A percentile compares a stretch with the other conserved stretches of the same genome.
Conservation (phyloP, 352 stramenopile genomes). For the Plasmopara viticola region DNA sequence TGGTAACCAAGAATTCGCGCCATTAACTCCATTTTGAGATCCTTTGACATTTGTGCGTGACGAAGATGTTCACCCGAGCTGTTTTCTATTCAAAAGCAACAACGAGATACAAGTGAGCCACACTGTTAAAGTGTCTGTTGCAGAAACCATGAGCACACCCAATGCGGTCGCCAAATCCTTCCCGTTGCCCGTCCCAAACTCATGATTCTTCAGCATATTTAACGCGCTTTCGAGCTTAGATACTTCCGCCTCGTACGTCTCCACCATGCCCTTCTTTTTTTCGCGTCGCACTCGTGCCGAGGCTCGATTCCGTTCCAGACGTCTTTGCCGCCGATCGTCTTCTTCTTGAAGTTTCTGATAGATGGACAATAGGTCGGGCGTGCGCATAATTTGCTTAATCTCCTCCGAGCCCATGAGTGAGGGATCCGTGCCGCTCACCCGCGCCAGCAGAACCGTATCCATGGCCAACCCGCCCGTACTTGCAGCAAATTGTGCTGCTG, state of each 20-base stretch:
- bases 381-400: slow-evolving; percentile 86
- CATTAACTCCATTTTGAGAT: slow-evolving; percentile 79
- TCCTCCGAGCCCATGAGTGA: slow-evolving; percentile 73
- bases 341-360: slow-evolving; percentile 87
- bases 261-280: slow-evolving; percentile 86
- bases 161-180: slow-evolving; percentile 66
- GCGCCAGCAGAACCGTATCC: slow-evolving; percentile 69
- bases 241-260: slow-evolving; percentile 81
- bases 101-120: neutral
- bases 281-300: slow-evolving; percentile 75
- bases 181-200: slow-evolving; percentile 61
- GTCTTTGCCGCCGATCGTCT: slow-evolving; percentile 68
- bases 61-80: slow-evolving; percentile 70
- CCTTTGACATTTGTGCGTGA: slow-evolving; percentile 79
- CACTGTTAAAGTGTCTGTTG: neutral
- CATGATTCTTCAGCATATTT: slow-evolving; percentile 70
- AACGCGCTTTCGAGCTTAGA: slow-evolving; percentile 84
- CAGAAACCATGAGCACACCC: slow-evolving; percentile 28
- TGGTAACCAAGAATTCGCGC: slow-evolving; percentile 73
- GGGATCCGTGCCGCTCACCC: slow-evolving; percentile 74
- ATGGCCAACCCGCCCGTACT: slow-evolving; percentile 72
- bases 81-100: slow-evolving; percentile 38
- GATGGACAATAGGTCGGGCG: slow-evolving; percentile 74
- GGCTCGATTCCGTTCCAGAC: slow-evolving; percentile 73
- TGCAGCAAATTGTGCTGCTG: slow-evolving; percentile 73